Percentiles rank a stretch among this genome's conserved stretches.
Evolutionary conservation across 331 rosid species (phyloP).

Genomic region (Acacia pycnantha): DNA sequence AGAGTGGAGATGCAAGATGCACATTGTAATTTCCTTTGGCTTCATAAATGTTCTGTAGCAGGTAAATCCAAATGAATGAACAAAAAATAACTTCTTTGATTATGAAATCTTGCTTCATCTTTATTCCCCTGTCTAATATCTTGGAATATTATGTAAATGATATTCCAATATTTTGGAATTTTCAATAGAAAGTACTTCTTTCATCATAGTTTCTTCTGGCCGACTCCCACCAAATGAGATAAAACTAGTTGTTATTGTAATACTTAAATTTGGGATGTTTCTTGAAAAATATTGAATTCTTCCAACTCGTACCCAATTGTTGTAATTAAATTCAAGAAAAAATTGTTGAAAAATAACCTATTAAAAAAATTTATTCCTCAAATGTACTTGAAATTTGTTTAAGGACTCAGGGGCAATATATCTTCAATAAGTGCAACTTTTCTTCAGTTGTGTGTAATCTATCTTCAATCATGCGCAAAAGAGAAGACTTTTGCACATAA

Average conservation of each 20-base stretch:
- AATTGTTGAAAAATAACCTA: too few relatives aligned
- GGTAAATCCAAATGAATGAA: conserved; percentile 19
- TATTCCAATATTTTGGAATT: background rate
- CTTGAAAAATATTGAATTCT: background rate
- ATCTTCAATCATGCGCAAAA: too few relatives aligned
- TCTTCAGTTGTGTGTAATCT: too few relatives aligned
- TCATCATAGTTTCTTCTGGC: too few relatives aligned
- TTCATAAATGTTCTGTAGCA: conserved; percentile 17
- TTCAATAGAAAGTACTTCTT: background rate
- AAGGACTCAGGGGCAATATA: too few relatives aligned
- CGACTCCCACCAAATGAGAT: too few relatives aligned
- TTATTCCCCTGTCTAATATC: background rate
- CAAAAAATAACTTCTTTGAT: background rate
- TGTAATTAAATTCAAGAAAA: background rate
- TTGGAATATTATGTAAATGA: background rate
- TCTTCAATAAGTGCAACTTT: too few relatives aligned
- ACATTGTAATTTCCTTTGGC: conserved; percentile 22
- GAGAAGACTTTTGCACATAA: background rate
- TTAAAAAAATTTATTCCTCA: too few relatives aligned
- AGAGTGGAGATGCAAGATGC: conserved; percentile 36
- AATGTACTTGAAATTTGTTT: background rate
- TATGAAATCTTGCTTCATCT: background rate
- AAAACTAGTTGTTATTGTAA: background rate
- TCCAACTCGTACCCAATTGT: background rate
- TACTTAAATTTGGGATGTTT: background rate